Base-by-base conservation (phyloP, 148 eudicot genomes). In the Chenopodium quinoa region DNA sequence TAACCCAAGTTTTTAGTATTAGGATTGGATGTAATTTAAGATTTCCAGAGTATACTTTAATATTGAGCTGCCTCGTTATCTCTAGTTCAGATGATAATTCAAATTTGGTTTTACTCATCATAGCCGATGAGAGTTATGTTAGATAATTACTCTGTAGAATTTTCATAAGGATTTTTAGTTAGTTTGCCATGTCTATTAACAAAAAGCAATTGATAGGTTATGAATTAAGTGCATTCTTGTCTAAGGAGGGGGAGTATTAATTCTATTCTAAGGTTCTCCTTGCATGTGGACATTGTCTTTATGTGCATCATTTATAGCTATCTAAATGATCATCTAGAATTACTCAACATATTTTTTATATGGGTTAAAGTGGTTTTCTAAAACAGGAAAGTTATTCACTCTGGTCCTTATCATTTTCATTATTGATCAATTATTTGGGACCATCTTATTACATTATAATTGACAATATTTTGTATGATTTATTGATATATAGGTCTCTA, bases 401-500 rank as follows among this genome's bases (percentile, higher is more conserved):
- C 62, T 56, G 19, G 62, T 17, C 62, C 62, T 19, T 56, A 56
- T 17, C n/a, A 50, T 11, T 50, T 50, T 2, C 54, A 12, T 14
- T 56, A 56, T 14, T 56, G 4, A 17, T 56, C 1, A 56, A 56
- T 5, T 56, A 17, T 56, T 14, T 56, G 3, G 16, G 62, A 56
- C 62, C 62, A 14, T 56, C 22, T n/a, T 17, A 56, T 56, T 2
- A 56, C 62, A 56, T 16, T 56, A 3, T 56, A 14, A 56, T 56
- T 17, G 62, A 16, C 62, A 56, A 56, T 56, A 13, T 56, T 4
- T 56, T 19, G 4, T 54, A 17, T 54, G 22, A 17, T 1, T 56
- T 56, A 5, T 56, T 56, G 19, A 14, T 31, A 23, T 54, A 58
- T 83, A 94, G 98, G 93, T 94, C 31, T 87, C 98, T 7, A 89